phyloP scores from a whole-genome alignment of 768 basidiomycete genomes.

The Lentinula sp. region DNA sequence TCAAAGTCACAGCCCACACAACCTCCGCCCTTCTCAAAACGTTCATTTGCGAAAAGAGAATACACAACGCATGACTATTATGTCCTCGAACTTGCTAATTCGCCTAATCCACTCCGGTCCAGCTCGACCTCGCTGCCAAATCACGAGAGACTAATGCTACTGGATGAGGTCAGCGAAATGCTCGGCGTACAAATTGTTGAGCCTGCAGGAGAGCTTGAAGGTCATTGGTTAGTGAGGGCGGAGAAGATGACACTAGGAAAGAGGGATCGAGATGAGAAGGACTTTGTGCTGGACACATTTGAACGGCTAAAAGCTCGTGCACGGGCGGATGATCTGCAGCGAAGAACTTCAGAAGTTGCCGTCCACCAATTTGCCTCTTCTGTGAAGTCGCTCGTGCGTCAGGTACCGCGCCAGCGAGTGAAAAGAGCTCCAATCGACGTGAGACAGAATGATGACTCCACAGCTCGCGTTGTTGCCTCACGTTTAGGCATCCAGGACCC shows the following conservation, averaged over 20 bases:
- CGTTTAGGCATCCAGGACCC: conserved; percentile 76
- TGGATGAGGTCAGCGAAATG: conserved; percentile 48
- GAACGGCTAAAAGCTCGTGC: conserved; percentile 31
- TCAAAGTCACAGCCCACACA: conserved; percentile 16
- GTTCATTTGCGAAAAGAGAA: conserved; percentile 30
- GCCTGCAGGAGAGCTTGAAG: conserved; percentile 72
- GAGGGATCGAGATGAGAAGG: conserved; percentile 23
- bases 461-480: conserved; percentile 43
- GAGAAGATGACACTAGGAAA: conserved; percentile 28
- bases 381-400: conserved; percentile 54
- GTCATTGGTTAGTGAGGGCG: conserved; percentile 80
- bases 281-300: conserved; percentile 46
- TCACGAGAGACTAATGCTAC: conserved; percentile 27
- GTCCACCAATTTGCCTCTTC: conserved; percentile 46
- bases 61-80: conserved; percentile 80
- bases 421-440: conserved; percentile 72
- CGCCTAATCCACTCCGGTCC: not conserved
- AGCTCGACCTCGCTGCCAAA: not conserved
- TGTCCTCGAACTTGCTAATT: conserved; percentile 52
- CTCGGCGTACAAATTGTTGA: conserved; percentile 86
- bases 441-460: conserved; percentile 24
- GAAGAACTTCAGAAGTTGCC: conserved; percentile 6
- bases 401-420: conserved; percentile 57
- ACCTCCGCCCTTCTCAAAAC: not conserved
- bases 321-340: conserved; percentile 19